These are phyloP conservation scores for Penicillium sp. DNA, from an alignment of 2,329 filamentous ascomycete species.

Conservation along the genomic window DNA sequence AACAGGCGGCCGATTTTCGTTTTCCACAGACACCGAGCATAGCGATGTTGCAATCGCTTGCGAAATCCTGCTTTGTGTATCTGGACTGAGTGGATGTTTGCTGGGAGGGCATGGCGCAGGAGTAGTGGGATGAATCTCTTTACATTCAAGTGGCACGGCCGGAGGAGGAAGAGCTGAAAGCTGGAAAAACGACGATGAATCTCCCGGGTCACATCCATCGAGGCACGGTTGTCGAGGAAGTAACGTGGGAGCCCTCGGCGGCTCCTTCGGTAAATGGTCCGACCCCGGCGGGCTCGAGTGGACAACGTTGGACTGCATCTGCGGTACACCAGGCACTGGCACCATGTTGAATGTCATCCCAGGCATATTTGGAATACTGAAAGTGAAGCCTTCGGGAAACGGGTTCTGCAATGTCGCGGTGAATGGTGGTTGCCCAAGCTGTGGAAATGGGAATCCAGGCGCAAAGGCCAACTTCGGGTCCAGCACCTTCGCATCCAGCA, in stretches of 20 bases:
- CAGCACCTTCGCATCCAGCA: neutral
- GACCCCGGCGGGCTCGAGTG: neutral
- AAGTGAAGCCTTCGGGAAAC: constrained; percentile 16
- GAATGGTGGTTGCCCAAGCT: constrained; percentile 24
- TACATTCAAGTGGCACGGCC: neutral
- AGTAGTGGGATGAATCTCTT: neutral
- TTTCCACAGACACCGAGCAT: neutral
- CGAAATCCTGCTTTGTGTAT: neutral
- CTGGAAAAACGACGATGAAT: neutral
- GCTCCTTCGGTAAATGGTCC: neutral
- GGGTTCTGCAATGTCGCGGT: constrained; percentile 21
- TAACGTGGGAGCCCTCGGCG: neutral
- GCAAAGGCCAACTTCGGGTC: neutral
- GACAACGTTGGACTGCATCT: neutral
- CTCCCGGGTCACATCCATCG: neutral
- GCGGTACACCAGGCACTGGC: neutral
- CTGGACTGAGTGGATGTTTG: constrained; percentile 1
- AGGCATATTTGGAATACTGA: constrained; percentile 7
- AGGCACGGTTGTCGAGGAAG: neutral
- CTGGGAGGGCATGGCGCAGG: neutral
- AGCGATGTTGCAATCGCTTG: constrained; percentile 2
- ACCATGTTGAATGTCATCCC: constrained; percentile 1
- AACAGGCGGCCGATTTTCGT: neutral
- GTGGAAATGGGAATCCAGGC: neutral
- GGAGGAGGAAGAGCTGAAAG: constrained; percentile 1